Evolutionary conservation across 2,329 filamentous ascomycete genomes (phyloP).

Genomic region (Pestalotiopsis sp.): DNA sequence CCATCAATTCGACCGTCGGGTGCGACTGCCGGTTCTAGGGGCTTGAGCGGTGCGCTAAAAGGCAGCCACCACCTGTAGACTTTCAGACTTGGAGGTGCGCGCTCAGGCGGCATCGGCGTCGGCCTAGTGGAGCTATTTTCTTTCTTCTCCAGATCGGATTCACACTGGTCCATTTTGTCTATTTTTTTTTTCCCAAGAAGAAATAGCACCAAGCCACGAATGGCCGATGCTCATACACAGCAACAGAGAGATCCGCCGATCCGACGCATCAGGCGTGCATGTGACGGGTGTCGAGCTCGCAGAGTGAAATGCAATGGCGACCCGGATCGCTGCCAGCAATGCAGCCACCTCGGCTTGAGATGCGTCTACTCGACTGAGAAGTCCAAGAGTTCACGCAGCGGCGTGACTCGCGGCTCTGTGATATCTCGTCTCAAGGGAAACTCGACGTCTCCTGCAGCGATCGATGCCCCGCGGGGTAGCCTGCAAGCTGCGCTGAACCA

Average conservation of each 20-base stretch:
- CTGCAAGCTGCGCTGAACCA: neutral
- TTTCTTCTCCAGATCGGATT: no score
- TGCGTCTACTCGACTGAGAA: neutral
- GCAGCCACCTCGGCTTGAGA: neutral
- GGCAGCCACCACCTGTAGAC: no score
- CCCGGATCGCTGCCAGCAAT: slow-evolving; percentile 1
- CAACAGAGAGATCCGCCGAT: neutral
- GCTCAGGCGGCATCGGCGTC: no score
- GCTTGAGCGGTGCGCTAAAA: no score
- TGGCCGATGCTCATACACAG: neutral
- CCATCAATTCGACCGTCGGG: no score
- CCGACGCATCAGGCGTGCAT: neutral
- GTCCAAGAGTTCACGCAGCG: slow-evolving; percentile 1
- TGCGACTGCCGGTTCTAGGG: no score
- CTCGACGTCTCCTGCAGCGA: neutral
- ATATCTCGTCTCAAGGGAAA: neutral
- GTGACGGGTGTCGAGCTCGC: neutral
- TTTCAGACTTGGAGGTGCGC: no score
- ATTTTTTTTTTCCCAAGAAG: neutral
- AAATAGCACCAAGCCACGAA: neutral
- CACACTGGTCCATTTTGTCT: neutral
- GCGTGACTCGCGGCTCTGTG: neutral
- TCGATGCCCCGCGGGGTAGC: neutral
- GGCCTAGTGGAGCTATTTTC: no score
- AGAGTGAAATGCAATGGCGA: slow-evolving; percentile 6